A percentile compares a stretch with the other conserved stretches of the same genome.
Conservation (phyloP, 345 rosid species). For the Murraya paniculata region DNA sequence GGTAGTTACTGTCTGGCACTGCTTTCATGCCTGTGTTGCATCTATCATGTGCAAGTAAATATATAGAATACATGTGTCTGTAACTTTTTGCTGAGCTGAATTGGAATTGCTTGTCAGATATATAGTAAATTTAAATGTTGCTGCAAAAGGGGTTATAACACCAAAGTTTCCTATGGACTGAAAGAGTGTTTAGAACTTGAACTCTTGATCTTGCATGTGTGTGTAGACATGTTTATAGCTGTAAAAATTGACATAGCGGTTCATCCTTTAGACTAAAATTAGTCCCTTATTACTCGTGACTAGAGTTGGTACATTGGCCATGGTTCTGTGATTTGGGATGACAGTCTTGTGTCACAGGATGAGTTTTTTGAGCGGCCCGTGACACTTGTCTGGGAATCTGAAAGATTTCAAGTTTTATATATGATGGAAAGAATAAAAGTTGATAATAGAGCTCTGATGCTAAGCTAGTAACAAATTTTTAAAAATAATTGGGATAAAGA, state of each 20-base stretch:
- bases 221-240: neutral
- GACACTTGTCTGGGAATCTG: neutral
- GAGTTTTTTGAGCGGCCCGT: too few species aligned
- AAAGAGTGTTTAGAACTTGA: neutral
- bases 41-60: constrained; percentile 10
- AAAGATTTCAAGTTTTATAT: neutral
- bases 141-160: neutral
- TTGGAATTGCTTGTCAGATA: constrained; percentile 4
- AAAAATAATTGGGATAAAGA: neutral
- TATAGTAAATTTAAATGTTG: neutral
- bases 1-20: constrained; percentile 30
- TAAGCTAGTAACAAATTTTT: neutral
- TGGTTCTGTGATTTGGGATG: neutral
- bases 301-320: neutral
- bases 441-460: neutral
- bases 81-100: neutral
- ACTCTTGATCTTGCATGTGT: neutral
- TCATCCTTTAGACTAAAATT: neutral
- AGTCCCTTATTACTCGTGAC: neutral
- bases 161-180: neutral
- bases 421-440: neutral
- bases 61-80: neutral
- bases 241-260: neutral
- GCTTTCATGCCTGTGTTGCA: neutral
- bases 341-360: too few species aligned